phyloP scores from a whole-genome alignment of 2,329 filamentous ascomycete genomes.

The Xylaria sp. region DNA sequence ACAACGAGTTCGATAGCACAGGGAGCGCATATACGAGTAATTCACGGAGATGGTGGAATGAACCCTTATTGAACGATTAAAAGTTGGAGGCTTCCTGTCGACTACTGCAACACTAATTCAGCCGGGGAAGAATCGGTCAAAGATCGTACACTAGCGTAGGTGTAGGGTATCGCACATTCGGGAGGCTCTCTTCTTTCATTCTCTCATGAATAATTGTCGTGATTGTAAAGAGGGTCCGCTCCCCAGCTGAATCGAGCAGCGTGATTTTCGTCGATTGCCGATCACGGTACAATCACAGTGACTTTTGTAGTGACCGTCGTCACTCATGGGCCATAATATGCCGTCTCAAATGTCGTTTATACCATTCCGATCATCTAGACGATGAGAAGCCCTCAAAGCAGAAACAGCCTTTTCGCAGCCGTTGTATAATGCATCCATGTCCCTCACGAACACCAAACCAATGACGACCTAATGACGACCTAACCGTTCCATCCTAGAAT shows the following conservation, averaged over 20 bases:
- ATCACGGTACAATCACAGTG: constrained; percentile 7
- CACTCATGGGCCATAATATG: constrained; percentile 11
- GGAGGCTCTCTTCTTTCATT: background rate
- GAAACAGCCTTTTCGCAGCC: constrained; percentile 29
- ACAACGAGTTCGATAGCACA: background rate
- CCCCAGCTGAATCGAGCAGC: constrained; percentile 1
- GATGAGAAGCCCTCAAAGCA: constrained; percentile 32
- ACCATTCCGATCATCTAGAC: constrained; percentile 34
- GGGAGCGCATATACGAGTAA: background rate
- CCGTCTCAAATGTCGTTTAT: constrained; percentile 31
- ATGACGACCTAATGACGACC: constrained; percentile 34
- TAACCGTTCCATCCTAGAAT: constrained; percentile 31
- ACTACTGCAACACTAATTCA: background rate
- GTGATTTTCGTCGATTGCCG: constrained; percentile 5
- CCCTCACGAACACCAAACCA: constrained; percentile 35
- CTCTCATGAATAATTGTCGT: background rate
- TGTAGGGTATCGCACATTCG: background rate
- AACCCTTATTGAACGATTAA: background rate
- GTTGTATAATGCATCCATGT: constrained; percentile 32
- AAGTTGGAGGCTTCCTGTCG: background rate
- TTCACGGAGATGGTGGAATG: background rate
- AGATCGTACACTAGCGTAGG: background rate
- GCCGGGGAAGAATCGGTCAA: background rate
- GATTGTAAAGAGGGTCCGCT: background rate
- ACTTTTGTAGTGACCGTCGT: constrained; percentile 1